These are phyloP conservation scores for Corchorus olitorius DNA, from an alignment of 345 rosid genomes.

Conservation along the genomic window DNA sequence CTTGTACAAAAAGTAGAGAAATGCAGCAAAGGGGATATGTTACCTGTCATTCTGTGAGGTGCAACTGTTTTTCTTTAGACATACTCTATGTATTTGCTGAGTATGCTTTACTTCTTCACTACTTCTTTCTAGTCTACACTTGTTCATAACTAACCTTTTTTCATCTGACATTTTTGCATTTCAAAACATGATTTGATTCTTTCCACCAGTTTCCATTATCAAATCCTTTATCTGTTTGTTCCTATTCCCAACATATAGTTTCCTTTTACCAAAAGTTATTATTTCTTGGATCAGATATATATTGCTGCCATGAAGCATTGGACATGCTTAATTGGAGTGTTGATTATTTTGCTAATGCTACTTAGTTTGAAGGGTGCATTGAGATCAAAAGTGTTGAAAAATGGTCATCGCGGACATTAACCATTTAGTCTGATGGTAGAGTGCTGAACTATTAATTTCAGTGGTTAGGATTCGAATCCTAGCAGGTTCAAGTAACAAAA, in stretches of 20 bases:
- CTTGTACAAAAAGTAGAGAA: slow-evolving; percentile 12
- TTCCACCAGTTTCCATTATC: not conserved
- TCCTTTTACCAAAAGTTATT: slow-evolving; percentile 14
- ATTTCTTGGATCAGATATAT: not conserved
- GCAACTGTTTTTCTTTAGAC: slow-evolving; percentile 25
- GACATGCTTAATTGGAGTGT: not conserved
- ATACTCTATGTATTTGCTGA: slow-evolving; percentile 28
- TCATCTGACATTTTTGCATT: slow-evolving; percentile 9
- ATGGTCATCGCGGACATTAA: not conserved
- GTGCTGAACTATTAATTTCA: too few relatives aligned
- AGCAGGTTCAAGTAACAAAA: too few relatives aligned
- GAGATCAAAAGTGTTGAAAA: not conserved
- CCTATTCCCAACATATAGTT: not conserved
- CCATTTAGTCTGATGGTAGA: too few relatives aligned
- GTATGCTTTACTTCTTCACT: slow-evolving; percentile 32
- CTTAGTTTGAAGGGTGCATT: not conserved
- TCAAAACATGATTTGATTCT: slow-evolving; percentile 16
- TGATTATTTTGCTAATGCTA: not conserved
- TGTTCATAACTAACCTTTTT: not conserved
- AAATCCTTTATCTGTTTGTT: not conserved
- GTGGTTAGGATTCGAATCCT: too few relatives aligned
- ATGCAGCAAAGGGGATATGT: not conserved
- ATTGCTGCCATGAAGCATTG: not conserved
- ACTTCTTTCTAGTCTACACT: not conserved
- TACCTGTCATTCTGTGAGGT: not conserved